Base-by-base conservation (phyloP, 75 land plant species). In the Pinus tabuliformis region DNA sequence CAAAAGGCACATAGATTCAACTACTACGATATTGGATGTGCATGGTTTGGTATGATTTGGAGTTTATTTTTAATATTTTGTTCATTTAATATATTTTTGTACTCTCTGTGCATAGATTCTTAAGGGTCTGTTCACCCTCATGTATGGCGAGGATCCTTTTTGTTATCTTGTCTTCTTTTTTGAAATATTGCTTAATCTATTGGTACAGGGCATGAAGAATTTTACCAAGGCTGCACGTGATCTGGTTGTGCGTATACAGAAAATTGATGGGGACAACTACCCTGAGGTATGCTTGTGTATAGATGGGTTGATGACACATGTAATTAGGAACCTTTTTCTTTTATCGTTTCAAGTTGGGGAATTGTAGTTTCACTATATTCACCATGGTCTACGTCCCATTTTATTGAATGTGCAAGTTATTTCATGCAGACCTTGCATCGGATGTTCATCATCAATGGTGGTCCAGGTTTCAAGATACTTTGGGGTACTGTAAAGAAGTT, bases 21-120 rank as follows among this genome's bases (percentile, higher is more conserved):
- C 84, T 36, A 93, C 93, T n/a, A 91, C 94, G 30, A 91, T 93
- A 74, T 74, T 93, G 52, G 91, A 93, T 84, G 96, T 93, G 56
- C 90, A 93, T 49, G 96, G 96, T 21, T 83, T 93, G 89, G 96
- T 93, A 91, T 75, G 95, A 9, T 56, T 18, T 73, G 18, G 15
- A 28, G 18, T 57, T 62, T 28, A 24, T 28, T 26, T 18, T 15
- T 57, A 20, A n/a, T 56, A 33, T 77, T 68, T 9, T 39, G 49
- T 20, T 37, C 17, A 66, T 39, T 39, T 39, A 39, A 20, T 66
- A 36, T n/a, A 20, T 7, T 68, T n/a, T 6, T n/a, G 71, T 68
- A 18, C 20, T 9, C 13, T 36, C 6, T 8, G n/a, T 64, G 42
- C 68, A 7, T 45, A 45, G 52, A 45, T 45, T 45, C 52, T 45